Evolutionary conservation across 306 rosid species (phyloP).

Genomic region (Malus sieversii): DNA sequence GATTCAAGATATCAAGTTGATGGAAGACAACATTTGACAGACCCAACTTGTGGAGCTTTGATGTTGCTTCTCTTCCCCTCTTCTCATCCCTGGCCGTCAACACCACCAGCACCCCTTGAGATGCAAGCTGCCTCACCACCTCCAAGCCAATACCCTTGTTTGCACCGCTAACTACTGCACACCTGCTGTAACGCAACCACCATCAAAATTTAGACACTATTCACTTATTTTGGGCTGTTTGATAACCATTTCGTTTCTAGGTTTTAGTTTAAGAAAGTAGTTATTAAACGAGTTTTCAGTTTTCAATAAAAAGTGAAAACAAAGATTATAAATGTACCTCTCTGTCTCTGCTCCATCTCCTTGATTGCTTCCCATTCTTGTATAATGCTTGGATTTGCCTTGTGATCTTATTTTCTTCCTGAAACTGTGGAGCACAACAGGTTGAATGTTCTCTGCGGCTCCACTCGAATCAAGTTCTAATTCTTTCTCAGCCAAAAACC

Average conservation of each 20-base stretch:
- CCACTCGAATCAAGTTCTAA: too few species aligned
- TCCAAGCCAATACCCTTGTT: slow-evolving; percentile 53
- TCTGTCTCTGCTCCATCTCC: slow-evolving; percentile 1
- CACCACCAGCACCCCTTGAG: slow-evolving; percentile 34
- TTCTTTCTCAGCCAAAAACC: too few species aligned
- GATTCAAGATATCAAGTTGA: slow-evolving; percentile 44
- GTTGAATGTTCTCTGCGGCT: background rate
- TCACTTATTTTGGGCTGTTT: too few species aligned
- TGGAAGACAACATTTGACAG: slow-evolving; percentile 36
- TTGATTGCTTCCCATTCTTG: slow-evolving; percentile 14
- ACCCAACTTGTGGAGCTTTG: slow-evolving; percentile 33
- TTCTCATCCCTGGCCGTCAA: slow-evolving; percentile 45
- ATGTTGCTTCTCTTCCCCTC: slow-evolving; percentile 32
- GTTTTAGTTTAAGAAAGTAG: too few species aligned
- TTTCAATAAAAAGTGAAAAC: too few species aligned
- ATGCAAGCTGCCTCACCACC: slow-evolving; percentile 35
- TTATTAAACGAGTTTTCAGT: too few species aligned
- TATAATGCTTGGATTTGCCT: background rate
- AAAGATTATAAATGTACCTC: background rate
- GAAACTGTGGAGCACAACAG: background rate
- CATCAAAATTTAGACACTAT: too few species aligned
- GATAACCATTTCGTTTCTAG: too few species aligned
- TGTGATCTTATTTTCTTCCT: background rate
- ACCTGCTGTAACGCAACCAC: slow-evolving; percentile 3
- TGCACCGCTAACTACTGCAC: slow-evolving; percentile 48